phyloP scores from a whole-genome alignment of 1,284 basidiomycete genomes.

The Pseudomicrostroma phylloplanum region DNA sequence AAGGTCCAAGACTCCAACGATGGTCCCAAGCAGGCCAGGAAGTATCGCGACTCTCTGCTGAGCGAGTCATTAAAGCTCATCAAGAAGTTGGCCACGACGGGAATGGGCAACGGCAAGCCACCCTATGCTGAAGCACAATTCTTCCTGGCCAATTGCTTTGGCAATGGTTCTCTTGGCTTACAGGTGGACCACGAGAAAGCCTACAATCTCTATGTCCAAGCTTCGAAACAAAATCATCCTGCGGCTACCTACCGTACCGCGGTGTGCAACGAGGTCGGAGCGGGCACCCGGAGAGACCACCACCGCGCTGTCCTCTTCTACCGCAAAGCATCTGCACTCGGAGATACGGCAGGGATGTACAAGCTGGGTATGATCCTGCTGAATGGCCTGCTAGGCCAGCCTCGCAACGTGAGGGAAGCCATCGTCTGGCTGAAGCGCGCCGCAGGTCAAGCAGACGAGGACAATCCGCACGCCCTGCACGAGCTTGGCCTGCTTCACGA shows the following conservation, averaged over 20 bases:
- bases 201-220: conserved; percentile 96
- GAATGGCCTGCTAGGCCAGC: conserved; percentile 75
- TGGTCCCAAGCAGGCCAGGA: conserved; percentile 52
- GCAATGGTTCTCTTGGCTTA: conserved; percentile 85
- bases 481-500: conserved; percentile 92
- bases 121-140: conserved; percentile 97
- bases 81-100: conserved; percentile 81
- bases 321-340: conserved; percentile 88
- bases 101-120: conserved; percentile 54
- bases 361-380: conserved; percentile 94
- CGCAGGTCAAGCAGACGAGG: conserved; percentile 93
- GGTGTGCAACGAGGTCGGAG: conserved; percentile 98
- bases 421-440: conserved; percentile 91
- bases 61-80: conserved; percentile 85
- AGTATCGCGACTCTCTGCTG: conserved; percentile 83
- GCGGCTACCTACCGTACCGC: conserved; percentile 93
- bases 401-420: conserved; percentile 79
- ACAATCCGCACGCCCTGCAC: conserved; percentile 95
- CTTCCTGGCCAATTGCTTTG: conserved; percentile 95
- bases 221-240: conserved; percentile 92
- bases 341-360: conserved; percentile 98
- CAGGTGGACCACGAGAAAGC: conserved; percentile 96
- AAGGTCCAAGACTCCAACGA: conserved; percentile 55
- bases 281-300: conserved; percentile 85
- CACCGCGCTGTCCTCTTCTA: conserved; percentile 89